Evolutionary conservation across 306 rosid species (phyloP).

Genomic region (Crataegus laevigata): DNA sequence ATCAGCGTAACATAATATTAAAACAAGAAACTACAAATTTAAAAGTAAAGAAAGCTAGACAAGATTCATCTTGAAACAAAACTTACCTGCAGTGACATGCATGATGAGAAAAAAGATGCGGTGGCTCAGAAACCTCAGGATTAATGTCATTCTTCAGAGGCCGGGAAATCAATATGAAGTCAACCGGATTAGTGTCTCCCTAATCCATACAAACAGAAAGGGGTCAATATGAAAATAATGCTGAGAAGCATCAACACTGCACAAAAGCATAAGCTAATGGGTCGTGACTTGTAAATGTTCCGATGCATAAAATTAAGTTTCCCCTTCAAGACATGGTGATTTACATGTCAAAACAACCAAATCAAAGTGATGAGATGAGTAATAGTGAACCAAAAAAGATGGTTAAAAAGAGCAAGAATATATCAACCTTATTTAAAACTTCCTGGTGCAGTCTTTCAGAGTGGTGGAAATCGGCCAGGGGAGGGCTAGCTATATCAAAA

Average conservation of each 20-base stretch:
- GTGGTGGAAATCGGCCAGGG: constrained; percentile 70
- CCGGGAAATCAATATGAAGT: constrained; percentile 71
- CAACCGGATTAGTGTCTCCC: constrained; percentile 59
- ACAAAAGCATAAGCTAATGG: neutral
- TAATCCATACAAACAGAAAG: constrained; percentile 29
- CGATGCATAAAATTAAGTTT: neutral
- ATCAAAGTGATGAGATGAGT: neutral
- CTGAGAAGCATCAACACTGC: neutral
- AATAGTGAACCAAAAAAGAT: neutral
- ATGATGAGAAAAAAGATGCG: constrained; percentile 64
- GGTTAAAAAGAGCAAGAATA: constrained; percentile 3
- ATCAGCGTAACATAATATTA: neutral
- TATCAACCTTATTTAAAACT: constrained; percentile 46
- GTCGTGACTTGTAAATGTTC: neutral
- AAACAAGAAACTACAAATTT: neutral
- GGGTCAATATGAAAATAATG: neutral
- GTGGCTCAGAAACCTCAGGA: constrained; percentile 41
- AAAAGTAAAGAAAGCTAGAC: no score
- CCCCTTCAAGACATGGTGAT: neutral
- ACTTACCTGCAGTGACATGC: constrained; percentile 84
- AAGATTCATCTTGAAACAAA: constrained; percentile 1
- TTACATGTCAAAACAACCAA: neutral
- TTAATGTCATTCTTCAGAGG: constrained; percentile 32
- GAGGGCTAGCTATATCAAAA: constrained; percentile 50
- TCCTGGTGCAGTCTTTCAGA: constrained; percentile 71